Conservation (phyloP, 2,329 filamentous ascomycete species). For the Monascus ruber region DNA sequence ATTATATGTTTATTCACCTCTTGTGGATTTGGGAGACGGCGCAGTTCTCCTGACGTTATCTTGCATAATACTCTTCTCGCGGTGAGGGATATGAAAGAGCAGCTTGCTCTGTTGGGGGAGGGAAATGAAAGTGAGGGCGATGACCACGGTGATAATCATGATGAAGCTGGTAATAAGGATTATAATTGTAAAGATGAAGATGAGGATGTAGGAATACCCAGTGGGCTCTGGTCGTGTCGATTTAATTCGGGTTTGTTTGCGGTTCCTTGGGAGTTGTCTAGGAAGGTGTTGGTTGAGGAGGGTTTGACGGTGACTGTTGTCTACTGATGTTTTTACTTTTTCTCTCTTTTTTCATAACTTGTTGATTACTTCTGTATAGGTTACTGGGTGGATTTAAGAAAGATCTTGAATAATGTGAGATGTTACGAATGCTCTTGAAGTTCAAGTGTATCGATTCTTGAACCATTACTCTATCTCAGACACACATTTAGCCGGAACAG, state of each 20-base stretch:
- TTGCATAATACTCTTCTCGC: constrained; percentile 39
- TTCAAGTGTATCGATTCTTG: too few species aligned
- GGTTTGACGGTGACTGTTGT: constrained; percentile 26
- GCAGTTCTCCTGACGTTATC: constrained; percentile 30
- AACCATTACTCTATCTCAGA: too few species aligned
- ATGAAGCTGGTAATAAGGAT: too few species aligned
- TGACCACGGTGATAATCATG: too few species aligned
- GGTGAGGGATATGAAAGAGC: constrained; percentile 36
- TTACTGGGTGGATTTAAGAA: too few species aligned
- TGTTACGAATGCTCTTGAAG: too few species aligned
- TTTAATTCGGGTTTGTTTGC: constrained; percentile 49
- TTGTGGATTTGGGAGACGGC: constrained; percentile 34
- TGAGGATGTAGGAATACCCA: constrained; percentile 8
- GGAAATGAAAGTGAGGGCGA: too few species aligned
- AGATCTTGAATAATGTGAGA: too few species aligned
- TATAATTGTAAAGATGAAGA: neutral
- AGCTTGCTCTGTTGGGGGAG: constrained; percentile 22
- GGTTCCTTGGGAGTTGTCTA: constrained; percentile 43
- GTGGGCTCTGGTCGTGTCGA: constrained; percentile 38
- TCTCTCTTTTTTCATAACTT: neutral
- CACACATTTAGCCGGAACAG: too few species aligned
- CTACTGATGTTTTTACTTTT: neutral
- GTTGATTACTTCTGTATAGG: too few species aligned
- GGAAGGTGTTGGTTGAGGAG: constrained; percentile 29
- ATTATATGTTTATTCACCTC: constrained; percentile 51